These are phyloP conservation scores for Carnegiea gigantea DNA, from an alignment of 179 eudicot species.

Conservation along the genomic window DNA sequence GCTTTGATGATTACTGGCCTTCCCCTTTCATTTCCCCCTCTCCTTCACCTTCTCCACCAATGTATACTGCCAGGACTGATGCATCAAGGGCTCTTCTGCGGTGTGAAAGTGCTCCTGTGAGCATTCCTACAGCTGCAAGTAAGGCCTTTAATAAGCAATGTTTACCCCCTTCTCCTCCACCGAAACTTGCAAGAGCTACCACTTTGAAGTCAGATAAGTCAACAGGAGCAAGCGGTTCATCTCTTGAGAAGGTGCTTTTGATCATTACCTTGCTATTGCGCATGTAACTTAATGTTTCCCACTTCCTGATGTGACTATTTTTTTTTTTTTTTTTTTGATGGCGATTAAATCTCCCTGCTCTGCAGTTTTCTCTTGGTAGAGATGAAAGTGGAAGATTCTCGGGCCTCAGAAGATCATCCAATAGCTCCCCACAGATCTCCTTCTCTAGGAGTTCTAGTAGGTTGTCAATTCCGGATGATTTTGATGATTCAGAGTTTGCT, in stretches of 20 bases:
- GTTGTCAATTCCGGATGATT: constrained; percentile 67
- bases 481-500: constrained; percentile 74
- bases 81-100: constrained; percentile 48
- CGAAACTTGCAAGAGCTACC: constrained; percentile 46
- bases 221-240: constrained; percentile 45
- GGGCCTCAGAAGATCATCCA: constrained; percentile 47
- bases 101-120: constrained; percentile 84
- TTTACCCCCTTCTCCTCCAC: constrained; percentile 61
- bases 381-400: constrained; percentile 60
- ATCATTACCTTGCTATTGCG: constrained; percentile 9
- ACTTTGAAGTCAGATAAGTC: constrained; percentile 45
- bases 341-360: constrained; percentile 14
- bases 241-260: constrained; percentile 56
- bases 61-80: constrained; percentile 35
- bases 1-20: constrained; percentile 72
- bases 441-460: constrained; percentile 78
- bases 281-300: neutral
- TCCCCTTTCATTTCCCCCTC: constrained; percentile 68
- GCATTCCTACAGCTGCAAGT: constrained; percentile 45
- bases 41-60: constrained; percentile 83
- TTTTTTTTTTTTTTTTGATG: neutral
- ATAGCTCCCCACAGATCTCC: constrained; percentile 62
- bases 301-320: neutral
- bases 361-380: constrained; percentile 56
- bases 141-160: constrained; percentile 44